Evolutionary conservation across 805 yeast genomes (phyloP), one percentile per base, ranked within the genome.

Genomic region (Metschnikowia reukaufii): DNA sequence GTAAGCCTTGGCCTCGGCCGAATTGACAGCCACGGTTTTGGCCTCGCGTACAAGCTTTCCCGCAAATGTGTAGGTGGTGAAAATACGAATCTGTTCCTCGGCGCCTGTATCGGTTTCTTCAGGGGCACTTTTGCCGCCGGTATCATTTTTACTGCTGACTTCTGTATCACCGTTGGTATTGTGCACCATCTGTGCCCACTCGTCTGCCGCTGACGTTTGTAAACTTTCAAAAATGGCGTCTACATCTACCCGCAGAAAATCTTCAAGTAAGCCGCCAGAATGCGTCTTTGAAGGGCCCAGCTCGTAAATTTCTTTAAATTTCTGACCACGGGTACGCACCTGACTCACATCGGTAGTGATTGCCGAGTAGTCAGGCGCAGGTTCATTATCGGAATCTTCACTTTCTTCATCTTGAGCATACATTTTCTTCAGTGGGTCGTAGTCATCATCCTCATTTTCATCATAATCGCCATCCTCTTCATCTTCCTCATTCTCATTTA

Each of bases 1-100:
- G 58, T 84, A 89, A 16, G 91, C 96, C 54, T 81, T 81, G 0
- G 95, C 98, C 62, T 89, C 97, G 12, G 94, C 94, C 7, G 96
- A 86, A 38, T 80, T 74, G 6, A 77, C 78, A 39, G 81, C 85
- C 1, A 94, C 97, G 65, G 76, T 72, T 64, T 88, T 89, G 49
- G 84, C 83, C 59, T 91, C 96, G 0, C 85, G 79, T 1, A 86
- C 74, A 2, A 82, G 72, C 57, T 86, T 86, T 5, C 97, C 97
- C 0, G 99, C 98, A 74, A 89, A 92, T 47, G 87, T 86, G 62
- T 88, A 92, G 2, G 83, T 79, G 51, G 94, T 76, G 49, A 79
- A 83, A 47, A 92, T 90, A 56, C 81, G 79, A 46, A 92, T 78
- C 60, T 76, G 76, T 42, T 50, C 36, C 36, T 50, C 52, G 23